phyloP scores from a whole-genome alignment of 2,329 filamentous ascomycete species.

The Trichoderma harzianum region DNA sequence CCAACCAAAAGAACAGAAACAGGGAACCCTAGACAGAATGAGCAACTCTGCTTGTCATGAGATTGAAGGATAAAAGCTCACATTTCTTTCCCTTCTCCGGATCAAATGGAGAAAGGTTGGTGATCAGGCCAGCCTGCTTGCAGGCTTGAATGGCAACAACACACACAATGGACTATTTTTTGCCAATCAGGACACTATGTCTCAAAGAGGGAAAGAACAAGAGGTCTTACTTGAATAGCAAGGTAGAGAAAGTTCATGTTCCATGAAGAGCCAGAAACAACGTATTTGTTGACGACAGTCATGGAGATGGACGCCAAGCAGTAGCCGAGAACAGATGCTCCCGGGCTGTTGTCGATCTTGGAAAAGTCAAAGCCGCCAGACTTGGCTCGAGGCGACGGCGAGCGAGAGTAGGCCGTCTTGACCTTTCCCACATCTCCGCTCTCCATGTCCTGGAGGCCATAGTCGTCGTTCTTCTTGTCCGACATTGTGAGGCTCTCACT shows the following conservation, averaged over 20 bases:
- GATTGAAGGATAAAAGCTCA: constrained; percentile 42
- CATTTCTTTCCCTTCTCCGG: constrained; percentile 88
- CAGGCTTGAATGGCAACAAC: constrained; percentile 77
- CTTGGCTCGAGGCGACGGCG: constrained; percentile 21
- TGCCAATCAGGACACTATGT: constrained; percentile 18
- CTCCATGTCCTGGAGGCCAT: constrained; percentile 67
- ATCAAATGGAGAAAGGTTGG: constrained; percentile 78
- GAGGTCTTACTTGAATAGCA: constrained; percentile 70
- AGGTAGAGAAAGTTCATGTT: constrained; percentile 97
- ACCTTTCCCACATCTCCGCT: constrained; percentile 47
- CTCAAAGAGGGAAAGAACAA: background rate
- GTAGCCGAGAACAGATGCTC: constrained; percentile 81
- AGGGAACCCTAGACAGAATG: constrained; percentile 71
- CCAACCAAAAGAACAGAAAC: constrained; percentile 93
- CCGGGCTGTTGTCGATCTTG: constrained; percentile 69
- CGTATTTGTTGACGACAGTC: constrained; percentile 99
- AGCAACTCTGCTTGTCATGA: constrained; percentile 18
- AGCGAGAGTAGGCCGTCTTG: constrained; percentile 35
- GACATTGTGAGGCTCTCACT: constrained; percentile 53
- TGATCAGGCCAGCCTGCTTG: constrained; percentile 80
- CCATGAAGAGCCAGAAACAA: constrained; percentile 84
- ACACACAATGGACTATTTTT: constrained; percentile 75
- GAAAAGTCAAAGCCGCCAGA: constrained; percentile 35
- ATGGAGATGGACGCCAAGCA: constrained; percentile 96
- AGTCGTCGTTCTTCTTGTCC: constrained; percentile 87